phyloP scores from a whole-genome alignment of 2,329 filamentous ascomycete genomes.

The Truncatella angustata region DNA sequence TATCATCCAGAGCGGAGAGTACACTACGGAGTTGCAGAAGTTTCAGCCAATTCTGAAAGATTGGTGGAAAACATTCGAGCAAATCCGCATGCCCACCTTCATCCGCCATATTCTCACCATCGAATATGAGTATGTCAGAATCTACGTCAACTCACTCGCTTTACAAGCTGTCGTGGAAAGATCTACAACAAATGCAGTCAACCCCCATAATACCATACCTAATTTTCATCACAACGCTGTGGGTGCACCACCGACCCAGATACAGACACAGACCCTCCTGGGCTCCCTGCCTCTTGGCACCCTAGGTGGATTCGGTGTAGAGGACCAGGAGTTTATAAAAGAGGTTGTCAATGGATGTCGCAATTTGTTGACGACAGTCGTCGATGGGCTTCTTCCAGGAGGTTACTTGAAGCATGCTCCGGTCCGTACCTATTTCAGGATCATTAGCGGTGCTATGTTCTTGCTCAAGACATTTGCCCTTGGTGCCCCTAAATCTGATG shows the following conservation, averaged over 20 bases:
- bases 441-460: constrained; percentile 83
- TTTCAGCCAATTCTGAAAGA: constrained; percentile 76
- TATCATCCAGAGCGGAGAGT: constrained; percentile 82
- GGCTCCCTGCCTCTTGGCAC: constrained; percentile 63
- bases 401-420: constrained; percentile 80
- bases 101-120: constrained; percentile 80
- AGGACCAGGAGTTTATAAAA: constrained; percentile 70
- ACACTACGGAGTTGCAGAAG: constrained; percentile 75
- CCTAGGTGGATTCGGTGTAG: constrained; percentile 60
- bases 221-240: constrained; percentile 32
- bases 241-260: constrained; percentile 49
- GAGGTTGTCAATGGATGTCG: constrained; percentile 77
- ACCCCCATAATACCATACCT: constrained; percentile 35
- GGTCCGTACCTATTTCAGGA: constrained; percentile 81
- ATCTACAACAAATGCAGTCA: constrained; percentile 72
- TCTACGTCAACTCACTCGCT: constrained; percentile 92
- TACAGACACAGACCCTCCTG: constrained; percentile 63
- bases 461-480: constrained; percentile 81
- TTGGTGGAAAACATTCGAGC: constrained; percentile 81
- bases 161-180: constrained; percentile 93
- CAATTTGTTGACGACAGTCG: constrained; percentile 73
- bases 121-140: constrained; percentile 92
- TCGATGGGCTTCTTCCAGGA: constrained; percentile 70
- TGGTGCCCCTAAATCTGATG: constrained; percentile 74
- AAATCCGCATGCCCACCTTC: constrained; percentile 65